phyloP scores from a whole-genome alignment of 495 filamentous ascomycete species.

The Penicillium subrubescens region DNA sequence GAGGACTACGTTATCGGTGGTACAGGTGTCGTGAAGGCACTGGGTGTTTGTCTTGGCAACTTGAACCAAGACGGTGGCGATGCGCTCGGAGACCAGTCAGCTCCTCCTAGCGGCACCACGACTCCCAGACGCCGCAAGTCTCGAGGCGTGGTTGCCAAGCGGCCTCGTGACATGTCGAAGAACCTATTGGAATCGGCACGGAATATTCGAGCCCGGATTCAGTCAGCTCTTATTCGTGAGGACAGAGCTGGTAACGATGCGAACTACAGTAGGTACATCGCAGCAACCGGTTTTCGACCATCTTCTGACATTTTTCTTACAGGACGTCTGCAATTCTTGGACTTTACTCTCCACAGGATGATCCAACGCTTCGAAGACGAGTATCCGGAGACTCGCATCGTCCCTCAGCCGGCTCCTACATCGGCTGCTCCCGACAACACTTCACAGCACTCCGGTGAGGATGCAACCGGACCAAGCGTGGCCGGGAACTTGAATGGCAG shows the following conservation, averaged over 20 bases:
- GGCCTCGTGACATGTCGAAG: constrained; percentile 91
- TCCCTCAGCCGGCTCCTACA: constrained; percentile 24
- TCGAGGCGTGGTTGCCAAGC: constrained; percentile 50
- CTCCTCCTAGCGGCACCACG: constrained; percentile 52
- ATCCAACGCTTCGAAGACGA: constrained; percentile 95
- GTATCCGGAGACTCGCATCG: constrained; percentile 82
- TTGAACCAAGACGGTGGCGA: constrained; percentile 42
- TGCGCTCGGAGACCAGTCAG: constrained; percentile 39
- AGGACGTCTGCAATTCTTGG: constrained; percentile 87
- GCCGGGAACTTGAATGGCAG: constrained; percentile 35
- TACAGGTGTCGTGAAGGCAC: constrained; percentile 90
- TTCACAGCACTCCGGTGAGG: constrained; percentile 46
- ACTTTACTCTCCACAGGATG: constrained; percentile 84
- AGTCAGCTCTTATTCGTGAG: constrained; percentile 80
- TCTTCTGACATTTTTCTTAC: constrained; percentile 23
- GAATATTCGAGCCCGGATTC: constrained; percentile 81
- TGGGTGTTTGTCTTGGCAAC: constrained; percentile 87
- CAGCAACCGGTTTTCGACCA: background rate
- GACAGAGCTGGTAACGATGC: constrained; percentile 66
- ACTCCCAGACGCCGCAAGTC: constrained; percentile 54
- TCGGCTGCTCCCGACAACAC: constrained; percentile 32
- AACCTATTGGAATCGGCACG: constrained; percentile 81
- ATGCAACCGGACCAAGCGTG: constrained; percentile 37
- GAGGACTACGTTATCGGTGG: constrained; percentile 96
- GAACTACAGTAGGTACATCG: constrained; percentile 70